These are phyloP conservation scores for Penicillium sp. DNA, from an alignment of 2,329 filamentous ascomycete species.

Conservation along the genomic window DNA sequence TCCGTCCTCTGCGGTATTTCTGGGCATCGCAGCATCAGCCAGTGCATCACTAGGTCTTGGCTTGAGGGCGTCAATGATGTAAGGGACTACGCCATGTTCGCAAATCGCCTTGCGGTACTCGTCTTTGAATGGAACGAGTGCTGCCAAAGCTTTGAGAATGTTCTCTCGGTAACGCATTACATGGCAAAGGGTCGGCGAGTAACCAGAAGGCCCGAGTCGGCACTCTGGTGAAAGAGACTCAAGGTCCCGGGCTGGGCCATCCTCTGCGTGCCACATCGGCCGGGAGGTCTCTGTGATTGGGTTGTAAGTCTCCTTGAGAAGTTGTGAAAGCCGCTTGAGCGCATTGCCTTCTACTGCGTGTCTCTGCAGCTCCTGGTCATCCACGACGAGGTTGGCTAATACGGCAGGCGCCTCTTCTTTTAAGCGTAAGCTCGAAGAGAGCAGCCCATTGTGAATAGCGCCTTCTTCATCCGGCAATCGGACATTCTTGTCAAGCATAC, in stretches of 20 bases:
- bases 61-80: conserved; percentile 73
- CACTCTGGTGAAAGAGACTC: conserved; percentile 30
- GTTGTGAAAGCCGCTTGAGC: conserved; percentile 53
- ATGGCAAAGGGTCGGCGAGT: conserved; percentile 55
- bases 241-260: conserved; percentile 16
- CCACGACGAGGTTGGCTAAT: conserved; percentile 67
- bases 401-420: conserved; percentile 65
- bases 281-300: conserved; percentile 42
- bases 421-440: conserved; percentile 44
- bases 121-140: conserved; percentile 71
- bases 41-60: conserved; percentile 38
- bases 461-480: conserved; percentile 34
- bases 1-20: conserved; percentile 50
- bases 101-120: conserved; percentile 74
- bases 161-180: conserved; percentile 68
- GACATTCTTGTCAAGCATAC: conserved; percentile 52
- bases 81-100: conserved; percentile 68
- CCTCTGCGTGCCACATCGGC: conserved; percentile 48
- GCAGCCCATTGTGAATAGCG: conserved; percentile 30
- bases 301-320: conserved; percentile 60
- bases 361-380: conserved; percentile 70
- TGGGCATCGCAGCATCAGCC: conserved; percentile 23
- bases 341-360: conserved; percentile 65
- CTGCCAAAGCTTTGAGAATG: conserved; percentile 68
- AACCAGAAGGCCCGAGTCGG: conserved; percentile 53